phyloP scores from a whole-genome alignment of 495 filamentous ascomycete species.

The Aspergillus kassunensis region DNA sequence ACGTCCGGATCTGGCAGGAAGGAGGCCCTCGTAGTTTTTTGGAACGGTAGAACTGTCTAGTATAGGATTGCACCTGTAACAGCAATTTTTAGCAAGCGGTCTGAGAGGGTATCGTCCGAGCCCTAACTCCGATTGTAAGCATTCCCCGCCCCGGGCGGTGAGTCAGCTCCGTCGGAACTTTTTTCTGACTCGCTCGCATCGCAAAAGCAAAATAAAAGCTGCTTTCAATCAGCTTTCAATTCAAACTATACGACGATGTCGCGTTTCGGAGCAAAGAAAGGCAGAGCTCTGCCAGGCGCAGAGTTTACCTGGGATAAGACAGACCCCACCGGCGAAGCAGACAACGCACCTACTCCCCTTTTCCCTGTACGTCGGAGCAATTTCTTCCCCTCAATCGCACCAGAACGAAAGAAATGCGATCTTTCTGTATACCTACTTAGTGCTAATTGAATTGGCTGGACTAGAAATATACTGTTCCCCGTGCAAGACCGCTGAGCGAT shows the following conservation, averaged over 20 bases:
- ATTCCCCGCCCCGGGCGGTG: slow-evolving; percentile 18
- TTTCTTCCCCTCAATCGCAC: not conserved
- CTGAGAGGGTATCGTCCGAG: slow-evolving; percentile 1
- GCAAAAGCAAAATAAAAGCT: too few species aligned
- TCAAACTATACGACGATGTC: slow-evolving; percentile 25
- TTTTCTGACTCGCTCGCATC: slow-evolving; percentile 22
- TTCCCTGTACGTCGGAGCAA: slow-evolving; percentile 34
- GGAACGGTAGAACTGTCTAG: too few species aligned
- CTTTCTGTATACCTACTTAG: not conserved
- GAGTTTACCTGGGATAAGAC: slow-evolving; percentile 39
- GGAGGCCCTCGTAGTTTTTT: too few species aligned
- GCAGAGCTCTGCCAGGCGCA: slow-evolving; percentile 36
- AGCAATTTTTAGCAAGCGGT: slow-evolving; percentile 2
- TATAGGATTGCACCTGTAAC: too few species aligned
- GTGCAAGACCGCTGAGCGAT: slow-evolving; percentile 26
- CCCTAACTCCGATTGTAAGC: slow-evolving; percentile 19
- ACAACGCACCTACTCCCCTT: slow-evolving; percentile 41
- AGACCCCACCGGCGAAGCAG: slow-evolving; percentile 36
- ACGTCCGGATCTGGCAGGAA: too few species aligned
- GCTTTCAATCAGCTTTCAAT: too few species aligned
- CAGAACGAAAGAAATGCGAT: not conserved
- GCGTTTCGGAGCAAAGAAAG: slow-evolving; percentile 37
- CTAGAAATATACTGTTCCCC: slow-evolving; percentile 39
- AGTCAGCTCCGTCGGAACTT: slow-evolving; percentile 20
- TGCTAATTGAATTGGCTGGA: not conserved